Evolutionary conservation across 495 filamentous ascomycete genomes (phyloP), one percentile per base, ranked within the genome.

Genomic region (Penicillium coffeae): DNA sequence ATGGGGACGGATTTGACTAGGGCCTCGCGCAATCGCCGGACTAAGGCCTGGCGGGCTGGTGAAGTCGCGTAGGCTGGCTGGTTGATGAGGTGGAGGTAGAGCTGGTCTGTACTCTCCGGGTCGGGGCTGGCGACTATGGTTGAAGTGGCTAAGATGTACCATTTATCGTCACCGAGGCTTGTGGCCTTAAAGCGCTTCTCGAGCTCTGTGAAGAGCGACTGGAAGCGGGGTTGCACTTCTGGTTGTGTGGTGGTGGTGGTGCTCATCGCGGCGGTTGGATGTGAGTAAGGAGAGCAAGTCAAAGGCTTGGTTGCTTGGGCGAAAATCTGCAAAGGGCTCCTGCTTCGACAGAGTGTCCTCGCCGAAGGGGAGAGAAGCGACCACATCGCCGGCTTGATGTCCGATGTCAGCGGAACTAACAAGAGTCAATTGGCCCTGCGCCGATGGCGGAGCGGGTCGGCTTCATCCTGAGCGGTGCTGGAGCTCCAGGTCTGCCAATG

Each of bases 111-210:
- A 36, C 71, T 65, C 20, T 77, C 70, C 7, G 74, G 73, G 38
- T 78, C 71, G 1, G 69, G 63, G 21, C 71, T 62, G 15, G 70
- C 73, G 21, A 65, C 67, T 32, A 79, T 54, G 0, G 72, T 70
- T n/a, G 75, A 45, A 3, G 67, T 60, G 6, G 73, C 74, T 3
- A 81, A 65, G 20, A 84, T 69, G 45, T 80, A 78, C 80, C 81
- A 84, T 65, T 75, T 75, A 33, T 80, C 76, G 21, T 52, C 52
- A 21, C 77, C 75, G 12, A 80, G 57, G 14, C 56, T 66, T 20
- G 70, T 70, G 1, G 64, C 56, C 21, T 74, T 70, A 55, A 82
- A 81, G 43, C 69, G 70, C 42, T 72, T 47, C 56, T 83, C 75
- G 3, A 82, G 62, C 22, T 63, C 58, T 36, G 72, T 52, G 68